phyloP scores from a whole-genome alignment of 352 stramenopile species.

The Phytophthora rubi region DNA sequence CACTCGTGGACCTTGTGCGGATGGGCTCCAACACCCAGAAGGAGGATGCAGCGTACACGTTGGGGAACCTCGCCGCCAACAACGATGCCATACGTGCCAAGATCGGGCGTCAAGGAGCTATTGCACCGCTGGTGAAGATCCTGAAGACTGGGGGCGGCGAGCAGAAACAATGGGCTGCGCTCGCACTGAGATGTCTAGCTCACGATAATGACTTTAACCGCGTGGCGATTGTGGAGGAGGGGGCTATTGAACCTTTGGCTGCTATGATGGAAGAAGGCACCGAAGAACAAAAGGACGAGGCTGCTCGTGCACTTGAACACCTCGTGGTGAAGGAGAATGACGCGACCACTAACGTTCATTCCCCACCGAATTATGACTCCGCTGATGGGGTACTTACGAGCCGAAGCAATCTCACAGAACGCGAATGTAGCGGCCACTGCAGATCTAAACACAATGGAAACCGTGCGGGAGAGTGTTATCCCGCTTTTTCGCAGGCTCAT shows the following conservation, averaged over 20 bases:
- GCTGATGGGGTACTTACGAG: conserved; percentile 1
- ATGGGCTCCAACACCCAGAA: conserved; percentile 5
- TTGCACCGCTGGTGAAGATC: not conserved
- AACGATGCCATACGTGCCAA: not conserved
- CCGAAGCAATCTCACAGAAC: conserved; percentile 11
- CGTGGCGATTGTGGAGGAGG: conserved; percentile 7
- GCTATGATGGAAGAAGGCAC: conserved; percentile 1
- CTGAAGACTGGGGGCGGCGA: not conserved
- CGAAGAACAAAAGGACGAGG: conserved; percentile 8
- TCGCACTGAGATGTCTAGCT: conserved; percentile 10
- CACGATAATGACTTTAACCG: conserved; percentile 7
- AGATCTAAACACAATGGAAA: conserved; percentile 9
- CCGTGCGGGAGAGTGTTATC: conserved; percentile 4
- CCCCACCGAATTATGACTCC: not conserved
- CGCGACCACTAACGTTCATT: not conserved
- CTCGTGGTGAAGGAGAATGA: not conserved
- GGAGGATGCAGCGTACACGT: conserved; percentile 1
- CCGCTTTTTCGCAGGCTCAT: conserved; percentile 1
- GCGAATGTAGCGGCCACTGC: not conserved
- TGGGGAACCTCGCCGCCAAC: not conserved
- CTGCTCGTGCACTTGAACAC: conserved; percentile 5
- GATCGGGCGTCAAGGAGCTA: not conserved
- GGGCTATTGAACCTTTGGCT: not conserved
- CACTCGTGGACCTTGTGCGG: conserved; percentile 11
- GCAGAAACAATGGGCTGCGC: conserved; percentile 1